A percentile compares a stretch with the other conserved stretches of the same genome.
Conservation (phyloP, 2,329 filamentous ascomycete species). For the Sordariomycetes sp. region DNA sequence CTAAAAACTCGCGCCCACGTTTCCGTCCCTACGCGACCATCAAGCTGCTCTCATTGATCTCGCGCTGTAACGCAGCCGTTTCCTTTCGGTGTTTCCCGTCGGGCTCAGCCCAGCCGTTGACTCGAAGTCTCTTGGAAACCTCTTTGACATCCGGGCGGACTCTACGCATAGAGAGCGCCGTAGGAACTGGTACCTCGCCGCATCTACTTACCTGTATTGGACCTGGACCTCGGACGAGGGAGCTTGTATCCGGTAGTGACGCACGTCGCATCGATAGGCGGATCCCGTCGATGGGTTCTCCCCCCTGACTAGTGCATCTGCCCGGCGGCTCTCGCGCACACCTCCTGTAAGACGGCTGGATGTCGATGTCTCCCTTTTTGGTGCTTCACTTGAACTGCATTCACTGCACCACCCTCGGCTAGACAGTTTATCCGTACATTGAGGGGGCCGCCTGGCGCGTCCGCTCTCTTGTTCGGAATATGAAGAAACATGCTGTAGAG, state of each 20-base stretch:
- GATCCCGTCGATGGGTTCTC: background rate
- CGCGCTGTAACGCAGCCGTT: background rate
- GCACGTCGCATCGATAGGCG: background rate
- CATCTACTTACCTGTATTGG: background rate
- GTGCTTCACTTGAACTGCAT: background rate
- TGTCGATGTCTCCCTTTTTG: too few species aligned
- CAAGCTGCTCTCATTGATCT: background rate
- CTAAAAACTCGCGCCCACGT: background rate
- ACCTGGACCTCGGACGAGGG: background rate
- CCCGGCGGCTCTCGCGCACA: background rate
- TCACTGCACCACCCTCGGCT: background rate
- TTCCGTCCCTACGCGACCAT: background rate
- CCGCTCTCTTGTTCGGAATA: too few species aligned
- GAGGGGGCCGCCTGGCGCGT: too few species aligned
- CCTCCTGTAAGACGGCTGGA: too few species aligned
- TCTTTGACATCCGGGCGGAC: too few species aligned
- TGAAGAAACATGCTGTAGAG: too few species aligned
- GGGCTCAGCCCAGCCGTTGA: too few species aligned
- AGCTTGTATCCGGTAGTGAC: background rate
- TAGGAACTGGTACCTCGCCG: background rate
- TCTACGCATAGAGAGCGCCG: background rate
- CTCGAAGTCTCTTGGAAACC: too few species aligned
- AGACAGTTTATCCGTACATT: background rate
- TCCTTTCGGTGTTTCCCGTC: too few species aligned
- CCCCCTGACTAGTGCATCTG: background rate